Evolutionary conservation across 164 flowering plant genomes (phyloP), one percentile per base, ranked within the genome.

Genomic region (Piper longum): DNA sequence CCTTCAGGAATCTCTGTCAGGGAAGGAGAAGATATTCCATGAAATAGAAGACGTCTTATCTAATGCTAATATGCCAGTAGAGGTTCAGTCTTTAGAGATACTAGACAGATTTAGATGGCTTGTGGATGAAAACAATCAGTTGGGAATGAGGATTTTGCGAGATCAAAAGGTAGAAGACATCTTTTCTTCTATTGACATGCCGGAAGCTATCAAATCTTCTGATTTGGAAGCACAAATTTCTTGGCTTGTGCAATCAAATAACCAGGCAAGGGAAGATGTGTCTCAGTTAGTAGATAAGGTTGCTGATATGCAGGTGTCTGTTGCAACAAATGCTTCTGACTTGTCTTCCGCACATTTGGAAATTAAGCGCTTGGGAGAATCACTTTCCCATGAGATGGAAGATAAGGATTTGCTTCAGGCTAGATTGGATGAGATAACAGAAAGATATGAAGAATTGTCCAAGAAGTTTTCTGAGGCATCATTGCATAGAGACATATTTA

Each of bases 221-320:
- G 78, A 75, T 57, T 59, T 80, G 57, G 88, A 72, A 64, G 69
- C 81, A 55, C 81, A 73, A 65, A 61, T 88, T 6, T 61, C 54
- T 59, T 88, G 92, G 92, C 80, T 90, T 58, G 68, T 64, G 70
- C 82, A 85, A 57, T 88, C 96, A 56, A 75, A 77, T 68, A 62
- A 64, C 57, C 75, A 74, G 61, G 80, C 85, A 54, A 81, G 71
- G 64, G 76, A 70, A 69, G 84, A 85, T 68, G 65, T 73, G 45
- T 59, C 39, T 16, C 68, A 67, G 60, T 67, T 89, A 75, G 83
- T 80, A 51, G 73, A 71, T 67, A 81, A 76, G 66, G 55, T 79
- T 74, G 19, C 62, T 65, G 69, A 60, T 70, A 63, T 71, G 59
- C 52, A 44, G 62, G 70, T 45, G 18, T 51, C 59, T 56, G 51